These are phyloP conservation scores for Metschnikowia cubensis DNA, from an alignment of 805 yeast genomes.

Conservation along the genomic window DNA sequence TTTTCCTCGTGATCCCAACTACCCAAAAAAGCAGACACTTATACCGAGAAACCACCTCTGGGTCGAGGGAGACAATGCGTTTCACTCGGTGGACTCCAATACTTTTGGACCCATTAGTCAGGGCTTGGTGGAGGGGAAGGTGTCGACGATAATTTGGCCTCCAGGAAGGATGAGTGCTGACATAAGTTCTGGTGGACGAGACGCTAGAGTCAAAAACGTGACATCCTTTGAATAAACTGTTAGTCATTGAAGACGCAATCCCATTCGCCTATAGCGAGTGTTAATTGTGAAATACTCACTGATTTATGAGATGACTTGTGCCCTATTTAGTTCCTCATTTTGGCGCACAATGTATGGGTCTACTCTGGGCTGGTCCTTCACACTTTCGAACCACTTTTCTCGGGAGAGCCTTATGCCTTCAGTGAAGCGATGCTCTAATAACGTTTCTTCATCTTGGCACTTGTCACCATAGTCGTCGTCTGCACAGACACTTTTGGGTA, in stretches of 20 bases:
- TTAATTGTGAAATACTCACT: neutral
- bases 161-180: slow-evolving; percentile 28
- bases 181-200: slow-evolving; percentile 14
- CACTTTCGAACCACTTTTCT: neutral
- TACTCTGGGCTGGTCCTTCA: slow-evolving; percentile 2
- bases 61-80: slow-evolving; percentile 90
- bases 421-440: slow-evolving; percentile 20
- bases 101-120: slow-evolving; percentile 83
- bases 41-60: slow-evolving; percentile 82
- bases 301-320: neutral
- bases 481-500: slow-evolving; percentile 21
- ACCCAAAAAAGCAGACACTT: slow-evolving; percentile 56
- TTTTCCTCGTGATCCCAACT: slow-evolving; percentile 53
- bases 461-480: slow-evolving; percentile 20
- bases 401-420: slow-evolving; percentile 6
- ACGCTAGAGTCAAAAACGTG: slow-evolving; percentile 5
- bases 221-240: neutral
- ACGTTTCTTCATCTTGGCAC: slow-evolving; percentile 21
- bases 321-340: neutral
- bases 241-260: too few species aligned
- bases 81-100: slow-evolving; percentile 80
- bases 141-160: slow-evolving; percentile 69
- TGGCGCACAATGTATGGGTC: slow-evolving; percentile 10
- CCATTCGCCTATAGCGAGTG: neutral
- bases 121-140: slow-evolving; percentile 78